Evolutionary conservation across 2,329 filamentous ascomycete species (phyloP).

Genomic region (Calonectria fujianensis): DNA sequence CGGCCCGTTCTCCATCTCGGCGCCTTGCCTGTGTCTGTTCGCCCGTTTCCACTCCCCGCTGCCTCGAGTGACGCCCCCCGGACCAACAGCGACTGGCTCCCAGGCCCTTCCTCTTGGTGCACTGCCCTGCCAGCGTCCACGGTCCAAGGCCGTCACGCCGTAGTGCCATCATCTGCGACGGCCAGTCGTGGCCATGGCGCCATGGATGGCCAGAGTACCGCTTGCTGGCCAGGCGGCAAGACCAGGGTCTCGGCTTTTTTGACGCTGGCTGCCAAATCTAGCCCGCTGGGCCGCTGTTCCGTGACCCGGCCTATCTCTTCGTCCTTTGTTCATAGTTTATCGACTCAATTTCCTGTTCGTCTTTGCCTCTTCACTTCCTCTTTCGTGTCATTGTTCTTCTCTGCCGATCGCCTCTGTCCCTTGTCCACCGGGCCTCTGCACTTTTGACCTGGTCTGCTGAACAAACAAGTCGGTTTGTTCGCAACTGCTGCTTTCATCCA

Average conservation of each 20-base stretch:
- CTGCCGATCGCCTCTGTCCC: conserved; percentile 5
- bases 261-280: conserved; percentile 19
- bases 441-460: conserved; percentile 25
- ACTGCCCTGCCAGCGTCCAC: conserved; percentile 43
- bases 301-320: conserved; percentile 44
- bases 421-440: conserved; percentile 16
- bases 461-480: conserved; percentile 49
- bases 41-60: conserved; percentile 34
- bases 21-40: conserved; percentile 29
- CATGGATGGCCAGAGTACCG: conserved; percentile 37
- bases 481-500: conserved; percentile 27
- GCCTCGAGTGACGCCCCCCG: conserved; percentile 46
- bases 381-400: conserved; percentile 19
- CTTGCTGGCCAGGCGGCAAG: conserved; percentile 32
- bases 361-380: conserved; percentile 18
- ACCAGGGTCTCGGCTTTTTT: conserved; percentile 25
- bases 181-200: conserved; percentile 37
- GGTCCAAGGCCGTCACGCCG: conserved; percentile 37
- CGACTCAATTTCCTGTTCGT: conserved; percentile 26
- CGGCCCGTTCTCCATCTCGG: conserved; percentile 27
- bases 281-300: conserved; percentile 33
- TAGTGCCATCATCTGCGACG: conserved; percentile 37
- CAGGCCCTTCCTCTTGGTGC: conserved; percentile 37
- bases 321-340: conserved; percentile 41
- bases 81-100: conserved; percentile 48